Conservation (phyloP, 179 eudicot species). For the Heliamphora ciliata region DNA sequence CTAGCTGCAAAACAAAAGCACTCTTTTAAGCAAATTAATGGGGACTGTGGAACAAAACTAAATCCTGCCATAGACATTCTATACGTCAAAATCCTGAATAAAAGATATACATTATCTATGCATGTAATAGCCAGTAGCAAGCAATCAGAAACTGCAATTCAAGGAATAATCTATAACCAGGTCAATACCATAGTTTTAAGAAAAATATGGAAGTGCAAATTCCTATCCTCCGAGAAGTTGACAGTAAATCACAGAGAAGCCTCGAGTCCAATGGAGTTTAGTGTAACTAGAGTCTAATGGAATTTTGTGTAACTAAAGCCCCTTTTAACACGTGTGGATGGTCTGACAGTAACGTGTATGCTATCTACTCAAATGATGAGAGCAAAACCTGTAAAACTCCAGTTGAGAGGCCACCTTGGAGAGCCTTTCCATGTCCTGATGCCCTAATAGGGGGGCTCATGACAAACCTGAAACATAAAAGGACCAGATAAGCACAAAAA, state of each 20-base stretch:
- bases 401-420: constrained; percentile 73
- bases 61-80: neutral
- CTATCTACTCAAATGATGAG: constrained; percentile 7
- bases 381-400: constrained; percentile 76
- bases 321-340: neutral
- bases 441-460: constrained; percentile 98
- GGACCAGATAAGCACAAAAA: neutral
- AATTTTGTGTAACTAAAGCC: neutral
- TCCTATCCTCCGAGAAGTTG: neutral
- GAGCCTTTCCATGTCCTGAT: constrained; percentile 77
- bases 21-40: neutral
- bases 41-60: neutral
- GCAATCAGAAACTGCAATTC: constrained; percentile 3
- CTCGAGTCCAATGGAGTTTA: neutral
- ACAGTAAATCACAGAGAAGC: neutral
- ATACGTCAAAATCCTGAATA: neutral
- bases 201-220: neutral
- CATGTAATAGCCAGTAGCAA: neutral
- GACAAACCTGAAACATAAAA: constrained; percentile 51
- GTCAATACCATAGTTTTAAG: neutral
- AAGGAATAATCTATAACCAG: constrained; percentile 4
- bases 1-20: constrained; percentile 48
- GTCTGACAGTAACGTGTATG: neutral
- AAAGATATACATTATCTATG: neutral
- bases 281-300: neutral